Evolutionary conservation across 495 filamentous ascomycete species (phyloP), one percentile per base, ranked within the genome.

Genomic region (Podospora anserina): DNA sequence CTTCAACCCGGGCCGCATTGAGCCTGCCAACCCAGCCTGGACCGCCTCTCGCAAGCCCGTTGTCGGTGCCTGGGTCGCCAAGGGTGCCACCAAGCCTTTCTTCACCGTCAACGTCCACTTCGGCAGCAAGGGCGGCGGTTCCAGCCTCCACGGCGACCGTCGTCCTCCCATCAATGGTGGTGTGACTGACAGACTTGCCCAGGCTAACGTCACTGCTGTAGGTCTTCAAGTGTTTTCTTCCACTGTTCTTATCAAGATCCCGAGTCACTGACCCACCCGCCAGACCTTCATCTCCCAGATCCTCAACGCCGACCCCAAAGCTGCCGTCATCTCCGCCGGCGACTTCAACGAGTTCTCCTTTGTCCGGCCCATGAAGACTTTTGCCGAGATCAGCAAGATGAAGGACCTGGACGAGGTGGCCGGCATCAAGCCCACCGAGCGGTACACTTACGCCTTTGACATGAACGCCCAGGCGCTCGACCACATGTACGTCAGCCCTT

Each of bases 271-370:
- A 61, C 55, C 23, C 5, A 18, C 65, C 65, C 5, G 32, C 20
- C 15, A 78, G 70, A 62, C 70, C 4, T 82, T 81, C 67, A 75
- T 81, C 56, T 63, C 69, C 1, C 16, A 76, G 16, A 81, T 89
- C 64, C 79, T 88, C 9, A 69, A 66, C 1, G 55, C 77, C 16
- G 78, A 86, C 68, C 62, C 69, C 2, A 55, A 74, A 1, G 87
- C 87, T 0, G 70, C 71, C 7, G 76, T 90, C 44, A 74, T 88
- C 20, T 74, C 80, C 0, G 79, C 82, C 0, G 88, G 88, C 13
- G 87, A 89, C 71, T 90, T 85, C 74, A 89, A 90, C 80, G 88
- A 90, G 77, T 89, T 87, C 70, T 68, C 81, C 0, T 87, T 86
- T 69, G 86, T 83, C 13, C 53, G 72, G 73, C 86, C 87, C 0